phyloP scores from a whole-genome alignment of 140 eudicot genomes.

The Anethum foeniculum region DNA sequence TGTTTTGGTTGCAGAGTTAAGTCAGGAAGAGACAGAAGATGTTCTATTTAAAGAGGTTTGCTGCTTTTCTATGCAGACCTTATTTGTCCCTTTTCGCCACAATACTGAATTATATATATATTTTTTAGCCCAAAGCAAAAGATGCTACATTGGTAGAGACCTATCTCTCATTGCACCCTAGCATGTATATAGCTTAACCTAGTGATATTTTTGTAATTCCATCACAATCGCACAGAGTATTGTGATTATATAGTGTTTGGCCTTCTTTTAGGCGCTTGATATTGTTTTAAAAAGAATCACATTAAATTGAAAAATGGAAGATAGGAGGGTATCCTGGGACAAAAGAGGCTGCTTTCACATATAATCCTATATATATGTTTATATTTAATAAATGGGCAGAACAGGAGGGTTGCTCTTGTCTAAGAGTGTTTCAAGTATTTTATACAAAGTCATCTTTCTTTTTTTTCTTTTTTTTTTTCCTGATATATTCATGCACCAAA shows the following conservation, averaged over 20 bases:
- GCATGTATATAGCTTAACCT: not conserved
- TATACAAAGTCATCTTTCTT: not conserved
- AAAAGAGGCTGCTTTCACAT: not conserved
- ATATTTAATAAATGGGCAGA: not conserved
- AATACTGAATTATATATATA: not conserved
- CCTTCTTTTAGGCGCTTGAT: not conserved
- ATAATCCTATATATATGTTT: not conserved
- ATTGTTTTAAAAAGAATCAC: not conserved
- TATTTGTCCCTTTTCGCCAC: not conserved
- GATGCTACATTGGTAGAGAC: not conserved
- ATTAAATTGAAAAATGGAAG: not conserved
- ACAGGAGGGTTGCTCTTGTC: not conserved
- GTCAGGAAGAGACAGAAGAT: conserved; percentile 85
- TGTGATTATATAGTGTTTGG: not conserved
- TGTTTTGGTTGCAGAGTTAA: conserved; percentile 57
- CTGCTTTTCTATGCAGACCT: conserved; percentile 5
- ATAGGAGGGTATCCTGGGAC: not conserved
- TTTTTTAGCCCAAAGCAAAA: not conserved
- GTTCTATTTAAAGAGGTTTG: conserved; percentile 88
- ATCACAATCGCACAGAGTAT: not conserved
- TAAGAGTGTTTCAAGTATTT: not conserved
- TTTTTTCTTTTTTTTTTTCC: not conserved
- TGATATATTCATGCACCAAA: not conserved
- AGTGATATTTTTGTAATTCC: not conserved
- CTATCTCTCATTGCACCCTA: not conserved